Conservation (phyloP, 352 stramenopile genomes). For the Globisporangium apiculatum region DNA sequence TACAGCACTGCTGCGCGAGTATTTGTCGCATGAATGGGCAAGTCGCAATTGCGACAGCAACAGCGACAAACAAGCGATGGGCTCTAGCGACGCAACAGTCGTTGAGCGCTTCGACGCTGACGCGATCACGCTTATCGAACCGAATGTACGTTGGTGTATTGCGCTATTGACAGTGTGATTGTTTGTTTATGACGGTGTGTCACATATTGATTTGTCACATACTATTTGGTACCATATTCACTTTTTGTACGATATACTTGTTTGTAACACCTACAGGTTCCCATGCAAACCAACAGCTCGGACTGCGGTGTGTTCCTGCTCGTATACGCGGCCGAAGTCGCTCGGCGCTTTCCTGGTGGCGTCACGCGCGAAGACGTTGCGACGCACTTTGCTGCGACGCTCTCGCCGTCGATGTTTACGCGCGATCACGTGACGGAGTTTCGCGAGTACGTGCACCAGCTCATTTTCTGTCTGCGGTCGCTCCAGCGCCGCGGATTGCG, state of each 20-base stretch:
- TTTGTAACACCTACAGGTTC: conserved; percentile 44
- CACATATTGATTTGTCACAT: no score
- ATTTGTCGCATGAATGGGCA: conserved; percentile 82
- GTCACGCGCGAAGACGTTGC: conserved; percentile 48
- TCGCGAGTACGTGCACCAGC: conserved; percentile 70
- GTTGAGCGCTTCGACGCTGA: conserved; percentile 46
- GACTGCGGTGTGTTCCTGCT: conserved; percentile 89
- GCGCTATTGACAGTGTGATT: not conserved
- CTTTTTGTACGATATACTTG: no score
- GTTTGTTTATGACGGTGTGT: not conserved
- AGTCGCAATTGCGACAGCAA: conserved; percentile 3
- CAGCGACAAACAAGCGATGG: not conserved
- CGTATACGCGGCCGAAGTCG: conserved; percentile 69
- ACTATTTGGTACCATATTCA: no score
- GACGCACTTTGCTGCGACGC: conserved; percentile 28
- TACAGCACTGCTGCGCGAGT: conserved; percentile 71
- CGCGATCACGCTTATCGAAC: conserved; percentile 50
- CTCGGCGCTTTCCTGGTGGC: conserved; percentile 47
- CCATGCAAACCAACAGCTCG: conserved; percentile 90
- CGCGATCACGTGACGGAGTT: conserved; percentile 61
- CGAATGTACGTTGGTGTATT: conserved; percentile 46
- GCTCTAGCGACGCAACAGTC: conserved; percentile 10
- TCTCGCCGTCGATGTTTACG: conserved; percentile 59
- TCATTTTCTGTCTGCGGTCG: conserved; percentile 62
- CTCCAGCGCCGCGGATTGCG: conserved; percentile 39